Conservation (phyloP, 1,284 basidiomycete genomes). For the Rhodofomes roseus region DNA sequence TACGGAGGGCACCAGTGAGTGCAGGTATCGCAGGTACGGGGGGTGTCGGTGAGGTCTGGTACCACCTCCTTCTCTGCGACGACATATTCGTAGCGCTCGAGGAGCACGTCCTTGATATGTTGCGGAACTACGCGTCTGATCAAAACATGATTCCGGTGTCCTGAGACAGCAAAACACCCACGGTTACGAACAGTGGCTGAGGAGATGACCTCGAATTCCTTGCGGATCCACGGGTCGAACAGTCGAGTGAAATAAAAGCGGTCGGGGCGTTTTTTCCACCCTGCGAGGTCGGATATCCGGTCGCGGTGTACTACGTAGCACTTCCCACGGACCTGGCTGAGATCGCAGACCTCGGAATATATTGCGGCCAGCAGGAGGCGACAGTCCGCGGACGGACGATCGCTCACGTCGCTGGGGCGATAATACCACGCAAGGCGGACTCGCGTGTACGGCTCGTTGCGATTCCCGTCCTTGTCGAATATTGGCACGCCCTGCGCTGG, state of each 20-base stretch:
- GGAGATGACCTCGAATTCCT: constrained; percentile 95
- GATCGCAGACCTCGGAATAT: constrained; percentile 92
- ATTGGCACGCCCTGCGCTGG: constrained; percentile 64
- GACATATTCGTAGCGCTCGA: constrained; percentile 89
- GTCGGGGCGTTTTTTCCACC: constrained; percentile 95
- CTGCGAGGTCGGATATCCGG: constrained; percentile 88
- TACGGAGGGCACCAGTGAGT: constrained; percentile 86
- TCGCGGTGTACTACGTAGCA: constrained; percentile 94
- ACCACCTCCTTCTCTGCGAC: constrained; percentile 92
- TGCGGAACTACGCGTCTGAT: constrained; percentile 60
- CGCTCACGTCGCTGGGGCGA: constrained; percentile 85
- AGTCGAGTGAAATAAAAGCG: constrained; percentile 93
- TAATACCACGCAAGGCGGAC: constrained; percentile 93
- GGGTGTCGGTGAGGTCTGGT: constrained; percentile 83
- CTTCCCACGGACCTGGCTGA: constrained; percentile 86
- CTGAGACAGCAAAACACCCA: constrained; percentile 40
- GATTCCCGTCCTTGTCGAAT: constrained; percentile 45
- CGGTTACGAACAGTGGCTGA: constrained; percentile 86
- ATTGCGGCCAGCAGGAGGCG: constrained; percentile 91
- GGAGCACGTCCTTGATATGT: constrained; percentile 72
- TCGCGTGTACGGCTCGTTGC: constrained; percentile 62
- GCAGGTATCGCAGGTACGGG: constrained; percentile 86
- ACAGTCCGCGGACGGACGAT: constrained; percentile 81
- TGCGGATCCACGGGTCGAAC: constrained; percentile 97
- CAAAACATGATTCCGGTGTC: neutral